These are phyloP conservation scores for Solanum tacnaense DNA, from an alignment of 257 asterid genomes.

Conservation along the genomic window DNA sequence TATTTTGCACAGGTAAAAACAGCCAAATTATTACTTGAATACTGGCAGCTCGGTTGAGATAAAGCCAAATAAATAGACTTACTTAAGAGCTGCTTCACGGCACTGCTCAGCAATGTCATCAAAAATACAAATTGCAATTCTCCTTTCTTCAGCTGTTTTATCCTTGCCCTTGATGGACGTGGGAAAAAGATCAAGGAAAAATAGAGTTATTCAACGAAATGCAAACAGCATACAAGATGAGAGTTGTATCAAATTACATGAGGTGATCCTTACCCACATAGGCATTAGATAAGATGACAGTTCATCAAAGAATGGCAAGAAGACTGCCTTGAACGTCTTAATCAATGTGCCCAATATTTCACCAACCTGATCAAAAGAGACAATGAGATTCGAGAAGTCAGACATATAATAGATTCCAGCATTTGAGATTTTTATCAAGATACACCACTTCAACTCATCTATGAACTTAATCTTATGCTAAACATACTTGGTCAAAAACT, in stretches of 20 bases:
- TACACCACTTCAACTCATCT: background rate
- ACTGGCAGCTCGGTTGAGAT: background rate
- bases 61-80: background rate
- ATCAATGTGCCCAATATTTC: constrained; percentile 89
- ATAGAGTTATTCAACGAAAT: background rate
- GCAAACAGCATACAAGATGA: background rate
- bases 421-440: background rate
- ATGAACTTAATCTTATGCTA: background rate
- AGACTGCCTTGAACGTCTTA: constrained; percentile 78
- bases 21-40: background rate
- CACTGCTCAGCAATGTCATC: constrained; percentile 99
- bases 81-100: constrained; percentile 82
- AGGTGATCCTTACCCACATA: constrained; percentile 80
- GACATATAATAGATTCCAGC: background rate
- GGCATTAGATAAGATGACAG: constrained; percentile 88
- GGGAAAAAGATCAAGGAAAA: background rate
- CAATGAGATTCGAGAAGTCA: background rate
- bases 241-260: background rate
- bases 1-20: constrained; percentile 12
- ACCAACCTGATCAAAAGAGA: constrained; percentile 48
- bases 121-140: constrained; percentile 94
- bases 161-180: constrained; percentile 66
- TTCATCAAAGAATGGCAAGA: constrained; percentile 96
- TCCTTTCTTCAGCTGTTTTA: constrained; percentile 93
- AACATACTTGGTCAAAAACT: constrained; percentile 89